Evolutionary conservation across 2,329 filamentous ascomycete species (phyloP).

Genomic region (Knoxdaviesia proteae): DNA sequence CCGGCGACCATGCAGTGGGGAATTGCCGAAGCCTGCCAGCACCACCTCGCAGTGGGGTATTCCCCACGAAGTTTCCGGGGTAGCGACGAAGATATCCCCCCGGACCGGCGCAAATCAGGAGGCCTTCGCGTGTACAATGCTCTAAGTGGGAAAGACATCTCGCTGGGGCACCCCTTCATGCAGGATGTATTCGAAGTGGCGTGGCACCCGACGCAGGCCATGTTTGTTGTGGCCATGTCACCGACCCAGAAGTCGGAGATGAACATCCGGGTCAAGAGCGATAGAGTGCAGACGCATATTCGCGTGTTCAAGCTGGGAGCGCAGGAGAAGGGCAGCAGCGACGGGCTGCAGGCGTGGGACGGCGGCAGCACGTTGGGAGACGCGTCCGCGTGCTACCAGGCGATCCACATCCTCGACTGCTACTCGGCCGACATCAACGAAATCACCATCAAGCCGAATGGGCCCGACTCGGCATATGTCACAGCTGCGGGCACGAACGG

Average conservation of each 20-base stretch:
- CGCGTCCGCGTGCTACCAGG: constrained; percentile 11
- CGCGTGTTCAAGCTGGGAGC: constrained; percentile 24
- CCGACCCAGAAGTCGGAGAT: constrained; percentile 19
- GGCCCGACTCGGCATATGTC: constrained; percentile 25
- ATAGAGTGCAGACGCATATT: constrained; percentile 24
- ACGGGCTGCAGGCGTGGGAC: constrained; percentile 5
- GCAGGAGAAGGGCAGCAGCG: constrained; percentile 7
- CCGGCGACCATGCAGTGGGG: constrained; percentile 46
- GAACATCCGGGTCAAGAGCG: constrained; percentile 11
- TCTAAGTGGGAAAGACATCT: constrained; percentile 18
- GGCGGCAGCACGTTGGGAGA: neutral
- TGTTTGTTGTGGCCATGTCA: constrained; percentile 35
- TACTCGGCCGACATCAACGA: constrained; percentile 40
- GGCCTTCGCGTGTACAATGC: constrained; percentile 41
- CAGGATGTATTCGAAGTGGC: constrained; percentile 44
- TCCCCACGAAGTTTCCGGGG: constrained; percentile 32
- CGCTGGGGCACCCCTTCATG: constrained; percentile 26
- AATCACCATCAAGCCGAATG: constrained; percentile 36
- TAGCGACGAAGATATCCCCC: constrained; percentile 36
- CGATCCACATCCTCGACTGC: constrained; percentile 36
- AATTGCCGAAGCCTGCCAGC: constrained; percentile 17
- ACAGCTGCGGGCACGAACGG: constrained; percentile 42
- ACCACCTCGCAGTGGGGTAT: constrained; percentile 39
- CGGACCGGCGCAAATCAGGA: constrained; percentile 33
- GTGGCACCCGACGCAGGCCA: constrained; percentile 35